Conservation (phyloP, 257 asterid genomes). For the Marsdenia floribunda region DNA sequence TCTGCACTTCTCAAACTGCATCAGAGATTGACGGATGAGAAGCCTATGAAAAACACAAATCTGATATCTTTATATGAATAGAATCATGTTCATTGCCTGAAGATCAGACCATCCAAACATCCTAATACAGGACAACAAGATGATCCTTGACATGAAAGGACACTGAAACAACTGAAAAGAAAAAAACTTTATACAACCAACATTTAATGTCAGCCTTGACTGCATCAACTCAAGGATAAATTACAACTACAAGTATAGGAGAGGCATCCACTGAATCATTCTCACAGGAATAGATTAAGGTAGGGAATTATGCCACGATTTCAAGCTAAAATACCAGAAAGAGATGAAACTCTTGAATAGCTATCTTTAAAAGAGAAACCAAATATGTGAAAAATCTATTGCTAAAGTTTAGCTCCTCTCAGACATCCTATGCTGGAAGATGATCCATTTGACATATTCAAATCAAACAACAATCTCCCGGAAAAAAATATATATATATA, state of each 20-base stretch:
- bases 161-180: neutral
- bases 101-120: constrained; percentile 7
- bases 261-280: neutral
- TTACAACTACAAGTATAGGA: neutral
- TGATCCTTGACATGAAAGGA: neutral
- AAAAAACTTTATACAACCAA: neutral
- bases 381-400: neutral
- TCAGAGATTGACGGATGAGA: neutral
- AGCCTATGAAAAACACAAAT: neutral
- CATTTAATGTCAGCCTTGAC: neutral
- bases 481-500: neutral
- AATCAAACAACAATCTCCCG: neutral
- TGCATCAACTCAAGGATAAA: neutral
- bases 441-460: neutral
- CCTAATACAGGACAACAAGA: neutral
- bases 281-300: neutral
- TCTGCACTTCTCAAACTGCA: neutral
- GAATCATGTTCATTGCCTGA: neutral
- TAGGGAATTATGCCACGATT: neutral
- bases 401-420: neutral
- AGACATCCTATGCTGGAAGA: neutral
- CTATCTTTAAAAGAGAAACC: neutral
- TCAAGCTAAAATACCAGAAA: neutral
- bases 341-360: neutral
- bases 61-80: neutral